Conservation (phyloP, 2,329 filamentous ascomycete genomes). For the Emergomyces pasteurianus region DNA sequence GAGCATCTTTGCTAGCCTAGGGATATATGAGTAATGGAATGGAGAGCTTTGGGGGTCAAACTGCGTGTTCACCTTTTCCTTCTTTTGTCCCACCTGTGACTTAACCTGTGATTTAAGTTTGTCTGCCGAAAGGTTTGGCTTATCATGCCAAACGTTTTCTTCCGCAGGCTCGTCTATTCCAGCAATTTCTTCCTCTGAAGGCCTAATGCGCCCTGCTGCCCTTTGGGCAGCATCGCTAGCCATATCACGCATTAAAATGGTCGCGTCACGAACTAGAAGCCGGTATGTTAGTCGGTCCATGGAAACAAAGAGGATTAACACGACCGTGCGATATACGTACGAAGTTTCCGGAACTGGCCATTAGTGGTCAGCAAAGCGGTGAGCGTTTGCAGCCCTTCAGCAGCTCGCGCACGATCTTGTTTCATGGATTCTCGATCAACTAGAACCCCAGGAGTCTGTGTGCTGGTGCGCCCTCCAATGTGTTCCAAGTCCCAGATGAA, state of each 20-base stretch:
- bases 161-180: slow-evolving; percentile 75
- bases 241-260: slow-evolving; percentile 74
- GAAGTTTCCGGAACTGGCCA: slow-evolving; percentile 84
- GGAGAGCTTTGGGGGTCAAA: no score
- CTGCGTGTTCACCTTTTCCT: slow-evolving; percentile 37
- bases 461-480: slow-evolving; percentile 49
- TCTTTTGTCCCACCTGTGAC: slow-evolving; percentile 44
- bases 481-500: slow-evolving; percentile 91
- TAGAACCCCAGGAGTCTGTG: slow-evolving; percentile 52
- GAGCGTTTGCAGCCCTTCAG: slow-evolving; percentile 76
- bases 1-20: slow-evolving; percentile 37
- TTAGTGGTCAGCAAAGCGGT: slow-evolving; percentile 88
- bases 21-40: background rate
- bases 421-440: slow-evolving; percentile 64
- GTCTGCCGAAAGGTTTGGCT: slow-evolving; percentile 61
- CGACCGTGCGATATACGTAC: slow-evolving; percentile 40
- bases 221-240: slow-evolving; percentile 78
- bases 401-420: slow-evolving; percentile 70
- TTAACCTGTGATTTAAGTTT: slow-evolving; percentile 58
- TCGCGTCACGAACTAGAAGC: slow-evolving; percentile 59
- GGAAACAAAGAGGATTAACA: background rate
- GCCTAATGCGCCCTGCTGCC: slow-evolving; percentile 62
- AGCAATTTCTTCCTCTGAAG: slow-evolving; percentile 60
- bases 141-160: slow-evolving; percentile 89
- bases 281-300: slow-evolving; percentile 11